Evolutionary conservation across 495 filamentous ascomycete genomes (phyloP), one percentile per base, ranked within the genome.

Genomic region (Mycothermus thermophilus): DNA sequence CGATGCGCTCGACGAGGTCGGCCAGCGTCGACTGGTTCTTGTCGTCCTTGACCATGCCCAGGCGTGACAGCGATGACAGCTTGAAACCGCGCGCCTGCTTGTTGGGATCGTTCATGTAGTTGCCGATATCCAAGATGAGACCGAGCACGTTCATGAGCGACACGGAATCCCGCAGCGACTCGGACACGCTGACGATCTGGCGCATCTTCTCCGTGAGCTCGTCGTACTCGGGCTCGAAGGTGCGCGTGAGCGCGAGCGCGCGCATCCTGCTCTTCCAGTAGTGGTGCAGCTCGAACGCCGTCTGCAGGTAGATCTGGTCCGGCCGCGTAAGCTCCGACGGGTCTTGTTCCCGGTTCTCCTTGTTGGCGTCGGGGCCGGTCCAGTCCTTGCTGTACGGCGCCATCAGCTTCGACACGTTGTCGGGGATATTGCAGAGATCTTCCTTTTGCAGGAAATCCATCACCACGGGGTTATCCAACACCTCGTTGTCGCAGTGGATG

Each of bases 31-130:
- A 83, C 54, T 96, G 80, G 50, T 97, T 97, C 72, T 95, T 94
- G 62, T 93, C 85, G 46, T 97, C 90, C 59, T 97, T 97, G 37
- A 96, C 83, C 83, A 96, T 97, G 18, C 80, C 90, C 21, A 97
- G 65, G 16, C 90, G 75, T 24, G 83, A 81, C n/a, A 97, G 77
- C 1, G 90, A 93, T 46, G 85, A 85, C 16, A 97, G 72, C 59
- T 97, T 97, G 77, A 97, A 97, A 30, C 90, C 90, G 42, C 79
- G 82, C 2, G 92, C 90, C 58, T 96, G 92, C 60, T 97, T 97
- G 57, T 93, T 95, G 30, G 86, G 77, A 48, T 96, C 90, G 62
- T 97, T 97, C 90, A 97, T 97, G 67, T 90, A 97, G 52, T 97
- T 97, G 51, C 90, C 90, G 50, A 97, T 93, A 59, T 93, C 85